Conservation (phyloP, 2,329 filamentous ascomycete genomes). For the Tolypocladium ovalisporum region DNA sequence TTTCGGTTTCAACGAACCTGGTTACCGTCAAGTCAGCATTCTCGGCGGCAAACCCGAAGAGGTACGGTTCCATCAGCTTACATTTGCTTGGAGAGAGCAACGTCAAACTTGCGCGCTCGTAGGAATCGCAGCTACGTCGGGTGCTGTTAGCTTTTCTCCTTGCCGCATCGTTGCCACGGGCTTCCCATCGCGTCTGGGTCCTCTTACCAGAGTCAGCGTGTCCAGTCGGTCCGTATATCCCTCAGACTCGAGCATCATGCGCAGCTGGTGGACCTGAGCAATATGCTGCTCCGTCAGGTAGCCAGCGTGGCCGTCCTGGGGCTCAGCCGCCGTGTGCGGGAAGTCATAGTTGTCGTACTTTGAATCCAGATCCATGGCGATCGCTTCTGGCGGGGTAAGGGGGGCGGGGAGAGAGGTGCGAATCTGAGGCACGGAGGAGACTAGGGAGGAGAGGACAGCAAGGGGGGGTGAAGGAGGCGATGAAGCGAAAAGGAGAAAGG, state of each 20-base stretch:
- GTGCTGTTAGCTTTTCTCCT: background rate
- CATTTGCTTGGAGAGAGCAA: constrained; percentile 77
- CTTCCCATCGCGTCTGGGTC: constrained; percentile 5
- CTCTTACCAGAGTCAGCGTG: constrained; percentile 74
- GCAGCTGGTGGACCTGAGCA: constrained; percentile 78
- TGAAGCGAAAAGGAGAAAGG: background rate
- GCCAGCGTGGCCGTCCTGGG: constrained; percentile 72
- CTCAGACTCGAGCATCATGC: constrained; percentile 70
- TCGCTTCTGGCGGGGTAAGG: constrained; percentile 1
- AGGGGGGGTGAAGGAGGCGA: background rate
- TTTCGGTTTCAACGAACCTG: constrained; percentile 86
- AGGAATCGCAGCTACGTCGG: constrained; percentile 66
- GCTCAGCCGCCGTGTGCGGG: constrained; percentile 63
- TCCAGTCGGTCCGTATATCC: constrained; percentile 80
- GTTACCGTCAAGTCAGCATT: constrained; percentile 10
- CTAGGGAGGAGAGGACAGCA: background rate
- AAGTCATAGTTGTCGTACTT: constrained; percentile 97
- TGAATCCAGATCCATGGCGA: constrained; percentile 54
- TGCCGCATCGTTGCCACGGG: background rate
- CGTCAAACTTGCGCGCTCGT: constrained; percentile 90
- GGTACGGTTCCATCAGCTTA: constrained; percentile 33
- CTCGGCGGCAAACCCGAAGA: background rate
- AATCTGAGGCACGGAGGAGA: background rate
- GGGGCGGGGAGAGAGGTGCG: background rate
- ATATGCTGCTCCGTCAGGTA: constrained; percentile 79